These are phyloP conservation scores for Xylaria sp. DNA, from an alignment of 2,329 filamentous ascomycete genomes.

Conservation along the genomic window DNA sequence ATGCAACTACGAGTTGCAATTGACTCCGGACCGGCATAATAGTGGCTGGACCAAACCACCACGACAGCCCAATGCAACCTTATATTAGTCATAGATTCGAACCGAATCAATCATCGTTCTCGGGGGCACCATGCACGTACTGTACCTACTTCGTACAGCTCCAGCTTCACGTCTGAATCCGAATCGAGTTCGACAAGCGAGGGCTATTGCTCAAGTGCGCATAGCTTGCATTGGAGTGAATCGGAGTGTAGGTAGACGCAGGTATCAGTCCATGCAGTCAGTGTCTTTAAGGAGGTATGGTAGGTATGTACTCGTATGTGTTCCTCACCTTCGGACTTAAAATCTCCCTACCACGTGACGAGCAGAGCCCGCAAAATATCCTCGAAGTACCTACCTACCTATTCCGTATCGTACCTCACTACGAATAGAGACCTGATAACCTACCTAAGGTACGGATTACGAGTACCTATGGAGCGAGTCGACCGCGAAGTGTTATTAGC, in stretches of 20 bases:
- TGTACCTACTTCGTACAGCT: neutral
- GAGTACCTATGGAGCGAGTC: no score
- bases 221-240: conserved; percentile 3
- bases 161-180: neutral
- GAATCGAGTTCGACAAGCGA: conserved; percentile 3
- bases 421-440: no score
- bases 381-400: neutral
- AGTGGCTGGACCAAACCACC: conserved; percentile 16
- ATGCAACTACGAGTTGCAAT: conserved; percentile 11
- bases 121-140: neutral
- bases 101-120: conserved; percentile 1
- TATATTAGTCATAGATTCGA: conserved; percentile 10
- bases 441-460: no score
- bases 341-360: conserved; percentile 9
- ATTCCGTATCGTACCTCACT: neutral
- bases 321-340: no score
- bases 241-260: neutral
- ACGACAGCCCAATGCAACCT: conserved; percentile 19
- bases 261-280: neutral
- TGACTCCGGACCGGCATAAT: conserved; percentile 16
- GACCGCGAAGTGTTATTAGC: no score
- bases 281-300: neutral
- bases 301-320: neutral
- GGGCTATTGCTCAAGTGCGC: neutral
- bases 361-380: conserved; percentile 4